Conservation (phyloP, 2,329 filamentous ascomycete genomes). For the Fusarium concolor region DNA sequence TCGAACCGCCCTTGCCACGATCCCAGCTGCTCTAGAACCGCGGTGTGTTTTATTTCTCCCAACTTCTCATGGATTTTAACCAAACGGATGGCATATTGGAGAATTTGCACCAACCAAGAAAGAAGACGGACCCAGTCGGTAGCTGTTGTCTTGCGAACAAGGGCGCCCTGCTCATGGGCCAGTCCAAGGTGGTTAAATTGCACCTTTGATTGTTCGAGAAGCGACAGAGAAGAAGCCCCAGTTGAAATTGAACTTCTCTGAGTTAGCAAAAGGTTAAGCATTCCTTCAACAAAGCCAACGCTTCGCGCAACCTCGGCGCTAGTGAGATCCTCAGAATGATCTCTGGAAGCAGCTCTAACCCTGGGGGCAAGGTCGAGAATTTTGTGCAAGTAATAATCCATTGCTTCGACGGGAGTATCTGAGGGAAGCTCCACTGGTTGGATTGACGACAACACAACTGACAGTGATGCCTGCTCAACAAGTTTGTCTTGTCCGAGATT, state of each 20-base stretch:
- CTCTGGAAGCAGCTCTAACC: slow-evolving; percentile 73
- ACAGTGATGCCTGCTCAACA: slow-evolving; percentile 76
- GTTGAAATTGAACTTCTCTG: slow-evolving; percentile 67
- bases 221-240: slow-evolving; percentile 52
- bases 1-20: slow-evolving; percentile 63
- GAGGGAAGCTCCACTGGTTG: slow-evolving; percentile 53
- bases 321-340: slow-evolving; percentile 88
- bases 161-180: slow-evolving; percentile 37
- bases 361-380: slow-evolving; percentile 78
- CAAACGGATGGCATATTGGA: slow-evolving; percentile 71
- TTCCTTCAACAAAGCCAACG: slow-evolving; percentile 86
- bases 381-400: slow-evolving; percentile 83
- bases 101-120: slow-evolving; percentile 76
- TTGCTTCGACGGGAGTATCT: slow-evolving; percentile 47
- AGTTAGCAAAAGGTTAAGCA: slow-evolving; percentile 73
- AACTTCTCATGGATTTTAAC: slow-evolving; percentile 75
- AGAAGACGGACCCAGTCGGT: slow-evolving; percentile 47
- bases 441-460: slow-evolving; percentile 74
- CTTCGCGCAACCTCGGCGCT: slow-evolving; percentile 82
- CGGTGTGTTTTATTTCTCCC: slow-evolving; percentile 62
- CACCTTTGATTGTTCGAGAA: slow-evolving; percentile 54
- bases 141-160: slow-evolving; percentile 33
- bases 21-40: slow-evolving; percentile 59
- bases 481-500: slow-evolving; percentile 83
- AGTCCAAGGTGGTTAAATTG: slow-evolving; percentile 53